Percentiles rank a stretch among this genome's conserved stretches.
These are phyloP conservation scores for Emergomyces africanus DNA, from an alignment of 2,329 filamentous ascomycete genomes.

Conservation along the genomic window DNA sequence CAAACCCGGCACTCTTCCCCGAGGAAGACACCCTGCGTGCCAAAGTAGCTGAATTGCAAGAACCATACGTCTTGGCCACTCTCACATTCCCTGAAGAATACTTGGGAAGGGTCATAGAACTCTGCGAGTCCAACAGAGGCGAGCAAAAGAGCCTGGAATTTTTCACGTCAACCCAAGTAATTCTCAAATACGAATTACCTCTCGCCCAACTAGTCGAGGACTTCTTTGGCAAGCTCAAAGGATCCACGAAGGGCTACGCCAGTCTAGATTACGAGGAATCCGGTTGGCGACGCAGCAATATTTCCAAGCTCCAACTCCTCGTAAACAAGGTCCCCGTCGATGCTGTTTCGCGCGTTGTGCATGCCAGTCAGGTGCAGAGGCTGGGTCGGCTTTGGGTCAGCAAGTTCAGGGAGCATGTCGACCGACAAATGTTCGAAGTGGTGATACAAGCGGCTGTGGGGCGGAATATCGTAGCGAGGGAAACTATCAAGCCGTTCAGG, in stretches of 20 bases:
- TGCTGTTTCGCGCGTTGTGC: conserved; percentile 82
- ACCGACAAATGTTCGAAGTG: conserved; percentile 94
- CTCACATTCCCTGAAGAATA: conserved; percentile 91
- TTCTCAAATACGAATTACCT: conserved; percentile 82
- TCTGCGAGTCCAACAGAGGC: conserved; percentile 82
- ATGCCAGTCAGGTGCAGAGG: conserved; percentile 65
- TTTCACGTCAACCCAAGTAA: conserved; percentile 85
- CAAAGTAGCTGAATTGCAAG: conserved; percentile 50
- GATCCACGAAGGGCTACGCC: conserved; percentile 86
- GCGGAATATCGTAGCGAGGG: conserved; percentile 69
- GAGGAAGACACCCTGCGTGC: conserved; percentile 49
- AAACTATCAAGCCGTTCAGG: conserved; percentile 90
- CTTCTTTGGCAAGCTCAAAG: conserved; percentile 93
- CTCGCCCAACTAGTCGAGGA: conserved; percentile 88
- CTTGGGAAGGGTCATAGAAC: conserved; percentile 83
- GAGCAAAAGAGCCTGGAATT: conserved; percentile 80
- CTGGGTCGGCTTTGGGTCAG: conserved; percentile 79
- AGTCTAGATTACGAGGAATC: conserved; percentile 95
- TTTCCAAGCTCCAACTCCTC: conserved; percentile 81
- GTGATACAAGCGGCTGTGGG: conserved; percentile 86
- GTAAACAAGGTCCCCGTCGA: conserved; percentile 92
- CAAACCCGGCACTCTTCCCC: conserved; percentile 80
- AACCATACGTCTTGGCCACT: conserved; percentile 68
- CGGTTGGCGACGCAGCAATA: conserved; percentile 65
- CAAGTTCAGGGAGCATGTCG: conserved; percentile 95